These are phyloP conservation scores for Stemphylium vesicarium DNA, from an alignment of 2,329 filamentous ascomycete genomes.

Conservation along the genomic window DNA sequence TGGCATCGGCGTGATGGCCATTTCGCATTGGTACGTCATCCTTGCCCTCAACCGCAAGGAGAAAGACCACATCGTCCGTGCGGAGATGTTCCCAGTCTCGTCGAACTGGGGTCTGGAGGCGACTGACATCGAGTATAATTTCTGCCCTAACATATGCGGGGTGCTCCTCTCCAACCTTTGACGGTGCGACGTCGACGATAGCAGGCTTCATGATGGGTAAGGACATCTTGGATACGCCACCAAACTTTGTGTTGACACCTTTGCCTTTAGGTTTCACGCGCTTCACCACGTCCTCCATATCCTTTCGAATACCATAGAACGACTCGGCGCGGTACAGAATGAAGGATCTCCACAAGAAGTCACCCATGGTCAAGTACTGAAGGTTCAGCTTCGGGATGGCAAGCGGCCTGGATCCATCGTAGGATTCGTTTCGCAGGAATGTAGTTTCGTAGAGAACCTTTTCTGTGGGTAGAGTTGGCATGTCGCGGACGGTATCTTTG, in stretches of 20 bases:
- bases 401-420: conserved; percentile 84
- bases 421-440: conserved; percentile 80
- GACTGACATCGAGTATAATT: conserved; percentile 81
- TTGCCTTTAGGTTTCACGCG: conserved; percentile 74
- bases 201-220: conserved; percentile 84
- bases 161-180: conserved; percentile 80
- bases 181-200: conserved; percentile 83
- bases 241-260: conserved; percentile 72
- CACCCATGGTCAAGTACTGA: conserved; percentile 91
- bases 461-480: conserved; percentile 86
- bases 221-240: conserved; percentile 90
- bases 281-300: conserved; percentile 82
- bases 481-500: conserved; percentile 74
- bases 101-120: conserved; percentile 75
- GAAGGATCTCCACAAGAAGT: conserved; percentile 96
- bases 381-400: conserved; percentile 94
- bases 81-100: conserved; percentile 90
- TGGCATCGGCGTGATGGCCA: conserved; percentile 55
- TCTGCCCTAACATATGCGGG: conserved; percentile 89
- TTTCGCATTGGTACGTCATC: conserved; percentile 61
- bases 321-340: conserved; percentile 87
- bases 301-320: conserved; percentile 91
- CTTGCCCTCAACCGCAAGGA: conserved; percentile 75
- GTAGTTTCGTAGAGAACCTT: conserved; percentile 77
- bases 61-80: conserved; percentile 86